Conservation (phyloP, 208 protist species). For the Strigomonas galati region DNA sequence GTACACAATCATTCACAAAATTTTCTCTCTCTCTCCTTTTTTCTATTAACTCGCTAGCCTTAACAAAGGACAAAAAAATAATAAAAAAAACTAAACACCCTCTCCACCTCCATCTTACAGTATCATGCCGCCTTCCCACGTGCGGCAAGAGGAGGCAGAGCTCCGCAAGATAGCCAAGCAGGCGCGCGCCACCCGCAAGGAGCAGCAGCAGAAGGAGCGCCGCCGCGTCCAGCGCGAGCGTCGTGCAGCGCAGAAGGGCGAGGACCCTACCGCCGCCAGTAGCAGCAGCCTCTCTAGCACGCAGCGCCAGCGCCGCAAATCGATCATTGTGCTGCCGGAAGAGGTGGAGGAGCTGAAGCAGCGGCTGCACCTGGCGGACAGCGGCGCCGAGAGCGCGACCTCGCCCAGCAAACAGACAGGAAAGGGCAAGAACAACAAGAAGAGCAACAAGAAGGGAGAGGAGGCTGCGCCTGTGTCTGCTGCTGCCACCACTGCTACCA, state of each 20-base stretch:
- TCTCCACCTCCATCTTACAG: too few relatives aligned
- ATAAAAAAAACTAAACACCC: too few relatives aligned
- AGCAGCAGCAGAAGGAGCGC: constrained; percentile 21
- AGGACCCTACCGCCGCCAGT: neutral
- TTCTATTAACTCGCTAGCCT: too few relatives aligned
- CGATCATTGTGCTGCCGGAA: constrained; percentile 63
- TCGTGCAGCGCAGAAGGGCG: neutral
- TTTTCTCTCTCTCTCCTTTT: too few relatives aligned
- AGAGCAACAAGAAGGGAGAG: neutral
- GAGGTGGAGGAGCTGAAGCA: constrained; percentile 60
- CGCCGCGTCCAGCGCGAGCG: constrained; percentile 3
- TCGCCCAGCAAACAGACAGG: neutral
- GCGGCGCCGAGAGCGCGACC: neutral
- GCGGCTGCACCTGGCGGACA: constrained; percentile 27
- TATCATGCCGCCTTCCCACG: constrained; percentile 8
- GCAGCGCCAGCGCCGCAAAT: too few relatives aligned
- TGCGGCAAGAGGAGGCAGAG: constrained; percentile 48
- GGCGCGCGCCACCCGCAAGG: constrained; percentile 26
- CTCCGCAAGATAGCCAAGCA: constrained; percentile 42
- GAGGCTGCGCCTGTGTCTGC: constrained; percentile 4
- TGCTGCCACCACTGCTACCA: constrained; percentile 10
- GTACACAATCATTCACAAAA: too few relatives aligned
- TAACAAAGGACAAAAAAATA: too few relatives aligned
- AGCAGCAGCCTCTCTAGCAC: neutral
- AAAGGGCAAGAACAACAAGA: constrained; percentile 8